These are phyloP conservation scores for Marasmius fiardii DNA, from an alignment of 1,284 basidiomycete genomes.

Conservation along the genomic window DNA sequence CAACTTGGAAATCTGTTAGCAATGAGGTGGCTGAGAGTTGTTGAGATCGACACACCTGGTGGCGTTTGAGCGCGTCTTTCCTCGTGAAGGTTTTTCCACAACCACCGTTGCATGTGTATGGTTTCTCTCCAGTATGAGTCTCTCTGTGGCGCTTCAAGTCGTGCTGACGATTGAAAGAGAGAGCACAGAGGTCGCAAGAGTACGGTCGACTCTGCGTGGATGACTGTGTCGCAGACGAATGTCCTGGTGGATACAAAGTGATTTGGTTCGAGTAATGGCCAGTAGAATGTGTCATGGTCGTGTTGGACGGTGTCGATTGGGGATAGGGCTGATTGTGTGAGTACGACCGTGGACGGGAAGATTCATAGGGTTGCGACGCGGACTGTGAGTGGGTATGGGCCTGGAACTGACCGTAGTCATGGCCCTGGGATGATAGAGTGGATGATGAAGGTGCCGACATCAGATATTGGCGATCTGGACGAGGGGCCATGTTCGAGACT, in stretches of 20 bases:
- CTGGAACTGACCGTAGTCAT: conserved; percentile 8
- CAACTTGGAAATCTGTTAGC: conserved; percentile 42
- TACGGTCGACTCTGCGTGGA: conserved; percentile 68
- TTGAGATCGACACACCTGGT: conserved; percentile 51
- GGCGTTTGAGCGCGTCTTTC: conserved; percentile 78
- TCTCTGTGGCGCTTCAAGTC: conserved; percentile 79
- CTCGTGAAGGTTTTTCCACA: conserved; percentile 82
- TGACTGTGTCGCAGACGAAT: conserved; percentile 51
- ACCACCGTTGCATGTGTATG: conserved; percentile 74
- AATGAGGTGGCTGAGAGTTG: conserved; percentile 13
- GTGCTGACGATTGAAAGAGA: conserved; percentile 80
- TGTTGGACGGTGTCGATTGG: neutral
- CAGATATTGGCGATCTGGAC: conserved; percentile 6
- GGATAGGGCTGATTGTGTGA: conserved; percentile 19
- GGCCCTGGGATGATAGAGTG: conserved; percentile 1
- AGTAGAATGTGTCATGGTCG: conserved; percentile 1
- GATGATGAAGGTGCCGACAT: conserved; percentile 6
- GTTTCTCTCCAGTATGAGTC: conserved; percentile 79
- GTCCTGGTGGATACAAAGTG: conserved; percentile 30
- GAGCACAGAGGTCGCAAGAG: conserved; percentile 73
- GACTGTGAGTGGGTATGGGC: conserved; percentile 9
- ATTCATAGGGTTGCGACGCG: conserved; percentile 7
- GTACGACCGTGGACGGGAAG: conserved; percentile 22
- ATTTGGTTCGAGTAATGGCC: conserved; percentile 22
- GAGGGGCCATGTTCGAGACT: conserved; percentile 1